phyloP scores from a whole-genome alignment of 2,329 filamentous ascomycete species.

The Colletotrichum chrysophilum region DNA sequence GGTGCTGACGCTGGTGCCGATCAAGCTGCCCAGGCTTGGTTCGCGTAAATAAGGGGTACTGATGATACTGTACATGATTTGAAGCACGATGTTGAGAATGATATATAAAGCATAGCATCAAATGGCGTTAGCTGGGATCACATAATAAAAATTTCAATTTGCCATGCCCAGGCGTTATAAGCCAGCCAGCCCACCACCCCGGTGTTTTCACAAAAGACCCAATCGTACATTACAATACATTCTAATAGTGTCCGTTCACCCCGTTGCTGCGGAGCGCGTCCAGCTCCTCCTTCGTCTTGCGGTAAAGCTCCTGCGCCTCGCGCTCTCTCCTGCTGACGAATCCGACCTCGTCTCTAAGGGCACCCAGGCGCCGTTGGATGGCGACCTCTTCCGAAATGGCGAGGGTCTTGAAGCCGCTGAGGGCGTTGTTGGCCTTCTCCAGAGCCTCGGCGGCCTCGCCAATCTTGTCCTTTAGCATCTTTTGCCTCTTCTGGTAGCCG shows the following conservation, averaged over 20 bases:
- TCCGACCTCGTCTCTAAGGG: conserved; percentile 80
- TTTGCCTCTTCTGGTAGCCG: conserved; percentile 87
- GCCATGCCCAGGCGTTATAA: neutral
- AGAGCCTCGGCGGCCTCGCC: conserved; percentile 75
- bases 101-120: neutral
- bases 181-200: neutral
- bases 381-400: conserved; percentile 82
- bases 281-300: conserved; percentile 78
- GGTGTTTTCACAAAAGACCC: neutral
- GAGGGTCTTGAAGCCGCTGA: conserved; percentile 77
- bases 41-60: conserved; percentile 36
- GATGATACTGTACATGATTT: neutral
- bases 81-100: neutral
- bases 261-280: conserved; percentile 55
- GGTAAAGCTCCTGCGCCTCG: conserved; percentile 88
- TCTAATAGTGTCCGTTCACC: conserved; percentile 24
- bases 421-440: conserved; percentile 72
- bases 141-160: conserved; percentile 8
- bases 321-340: conserved; percentile 83
- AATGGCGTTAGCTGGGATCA: neutral
- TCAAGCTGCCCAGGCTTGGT: conserved; percentile 60
- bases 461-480: conserved; percentile 81
- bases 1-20: conserved; percentile 50
- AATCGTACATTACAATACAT: neutral
- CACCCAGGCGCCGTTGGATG: conserved; percentile 73